Conservation (phyloP, 805 yeast species). For the Sugiyamaella boreocaroliniensis region DNA sequence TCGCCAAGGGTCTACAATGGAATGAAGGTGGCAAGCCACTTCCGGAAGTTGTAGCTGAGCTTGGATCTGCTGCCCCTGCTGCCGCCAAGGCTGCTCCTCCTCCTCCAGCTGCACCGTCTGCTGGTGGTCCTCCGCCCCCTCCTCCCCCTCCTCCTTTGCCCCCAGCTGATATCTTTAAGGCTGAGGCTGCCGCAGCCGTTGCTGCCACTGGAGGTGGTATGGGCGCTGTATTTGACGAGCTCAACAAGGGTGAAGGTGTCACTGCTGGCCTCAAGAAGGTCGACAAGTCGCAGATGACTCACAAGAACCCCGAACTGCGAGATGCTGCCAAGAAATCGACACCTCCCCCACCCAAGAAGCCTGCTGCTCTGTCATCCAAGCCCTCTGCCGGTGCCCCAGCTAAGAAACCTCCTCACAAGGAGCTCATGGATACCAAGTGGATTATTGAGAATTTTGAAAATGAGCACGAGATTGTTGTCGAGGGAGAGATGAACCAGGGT, state of each 20-base stretch:
- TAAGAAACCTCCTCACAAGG: slow-evolving; percentile 54
- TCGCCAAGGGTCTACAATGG: slow-evolving; percentile 84
- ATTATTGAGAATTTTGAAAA: slow-evolving; percentile 70
- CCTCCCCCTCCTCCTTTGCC: slow-evolving; percentile 91
- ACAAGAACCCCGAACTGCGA: slow-evolving; percentile 80
- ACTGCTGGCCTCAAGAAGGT: slow-evolving; percentile 87
- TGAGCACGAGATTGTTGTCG: slow-evolving; percentile 58
- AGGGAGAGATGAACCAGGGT: slow-evolving; percentile 80
- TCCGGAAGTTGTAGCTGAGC: slow-evolving; percentile 39
- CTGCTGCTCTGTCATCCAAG: slow-evolving; percentile 46
- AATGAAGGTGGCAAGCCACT: slow-evolving; percentile 53
- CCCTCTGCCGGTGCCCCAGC: slow-evolving; percentile 7
- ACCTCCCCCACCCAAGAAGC: slow-evolving; percentile 83
- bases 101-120: slow-evolving; percentile 33
- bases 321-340: slow-evolving; percentile 41
- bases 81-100: slow-evolving; percentile 36
- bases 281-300: slow-evolving; percentile 89
- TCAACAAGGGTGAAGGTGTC: slow-evolving; percentile 77
- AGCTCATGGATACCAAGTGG: slow-evolving; percentile 85
- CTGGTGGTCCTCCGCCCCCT: slow-evolving; percentile 31
- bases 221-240: slow-evolving; percentile 84
- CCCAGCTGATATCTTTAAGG: slow-evolving; percentile 58
- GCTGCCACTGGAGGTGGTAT: slow-evolving; percentile 45
- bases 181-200: slow-evolving; percentile 24
- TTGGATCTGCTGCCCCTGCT: slow-evolving; percentile 22